Conservation (phyloP, 352 stramenopile genomes). For the Globisporangium sylvaticum region DNA sequence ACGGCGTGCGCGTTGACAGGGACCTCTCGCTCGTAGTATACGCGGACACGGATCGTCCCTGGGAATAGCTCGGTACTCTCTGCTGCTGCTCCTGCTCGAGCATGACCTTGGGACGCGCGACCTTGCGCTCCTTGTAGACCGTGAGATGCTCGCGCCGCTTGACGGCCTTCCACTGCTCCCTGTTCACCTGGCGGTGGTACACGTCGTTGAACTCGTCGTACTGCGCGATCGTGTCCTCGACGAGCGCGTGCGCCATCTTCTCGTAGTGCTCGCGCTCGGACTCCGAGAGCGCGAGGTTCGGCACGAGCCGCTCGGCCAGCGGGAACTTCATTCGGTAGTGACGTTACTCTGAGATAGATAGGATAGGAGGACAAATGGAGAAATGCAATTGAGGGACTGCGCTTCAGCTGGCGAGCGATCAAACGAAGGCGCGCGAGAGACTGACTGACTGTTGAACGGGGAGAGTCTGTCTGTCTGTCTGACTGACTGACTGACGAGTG, state of each 20-base stretch:
- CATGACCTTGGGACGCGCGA: slow-evolving; percentile 11
- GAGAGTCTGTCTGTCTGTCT: too few species aligned
- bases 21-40: not conserved
- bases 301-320: slow-evolving; percentile 15
- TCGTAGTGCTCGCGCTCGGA: slow-evolving; percentile 25
- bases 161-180: slow-evolving; percentile 15
- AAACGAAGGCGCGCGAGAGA: not conserved
- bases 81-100: not conserved
- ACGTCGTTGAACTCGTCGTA: slow-evolving; percentile 16
- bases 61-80: not conserved
- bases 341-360: not conserved
- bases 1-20: not conserved
- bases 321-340: slow-evolving; percentile 21
- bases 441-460: not conserved
- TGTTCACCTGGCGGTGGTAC: slow-evolving; percentile 12
- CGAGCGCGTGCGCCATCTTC: slow-evolving; percentile 25
- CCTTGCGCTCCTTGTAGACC: slow-evolving; percentile 18
- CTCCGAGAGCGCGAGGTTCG: slow-evolving; percentile 23
- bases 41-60: not conserved
- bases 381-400: not conserved
- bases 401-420: not conserved
- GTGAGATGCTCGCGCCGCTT: slow-evolving; percentile 16
- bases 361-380: not conserved
- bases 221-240: slow-evolving; percentile 22
- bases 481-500: not conserved